Evolutionary conservation across 805 yeast genomes (phyloP).

Genomic region (Suhomyces vadensis): DNA sequence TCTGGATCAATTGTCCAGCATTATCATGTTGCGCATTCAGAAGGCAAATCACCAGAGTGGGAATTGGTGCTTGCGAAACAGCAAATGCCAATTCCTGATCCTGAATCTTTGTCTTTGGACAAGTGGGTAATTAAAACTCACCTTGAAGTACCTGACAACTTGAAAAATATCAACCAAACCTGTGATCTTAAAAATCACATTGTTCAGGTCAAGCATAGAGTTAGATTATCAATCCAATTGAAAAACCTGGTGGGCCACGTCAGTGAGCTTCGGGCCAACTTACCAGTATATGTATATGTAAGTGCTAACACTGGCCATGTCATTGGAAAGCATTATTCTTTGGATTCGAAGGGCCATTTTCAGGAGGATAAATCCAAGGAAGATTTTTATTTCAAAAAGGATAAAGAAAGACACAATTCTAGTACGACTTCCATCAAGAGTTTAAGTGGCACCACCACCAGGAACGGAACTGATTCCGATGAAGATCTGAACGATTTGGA

Average conservation of each 20-base stretch:
- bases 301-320: conserved; percentile 41
- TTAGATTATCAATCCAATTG: conserved; percentile 45
- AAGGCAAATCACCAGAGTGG: conserved; percentile 43
- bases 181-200: conserved; percentile 42
- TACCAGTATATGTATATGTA: conserved; percentile 47
- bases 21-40: conserved; percentile 33
- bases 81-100: conserved; percentile 20
- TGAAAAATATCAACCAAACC: conserved; percentile 45
- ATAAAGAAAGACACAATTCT: conserved; percentile 11
- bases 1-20: conserved; percentile 39
- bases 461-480: not conserved
- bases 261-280: conserved; percentile 52
- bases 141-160: conserved; percentile 40
- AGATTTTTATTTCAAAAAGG: conserved; percentile 33
- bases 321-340: conserved; percentile 33
- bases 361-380: conserved; percentile 20
- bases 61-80: conserved; percentile 35
- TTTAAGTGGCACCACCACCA: conserved; percentile 2
- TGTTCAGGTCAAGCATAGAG: conserved; percentile 46
- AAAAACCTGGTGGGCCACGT: conserved; percentile 51
- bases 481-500: conserved; percentile 23
- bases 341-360: conserved; percentile 32
- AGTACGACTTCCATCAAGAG: not conserved
- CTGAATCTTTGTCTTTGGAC: conserved; percentile 30
- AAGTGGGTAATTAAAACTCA: conserved; percentile 47